phyloP scores from a whole-genome alignment of 345 rosid genomes.

The Eutrema yunnanense region DNA sequence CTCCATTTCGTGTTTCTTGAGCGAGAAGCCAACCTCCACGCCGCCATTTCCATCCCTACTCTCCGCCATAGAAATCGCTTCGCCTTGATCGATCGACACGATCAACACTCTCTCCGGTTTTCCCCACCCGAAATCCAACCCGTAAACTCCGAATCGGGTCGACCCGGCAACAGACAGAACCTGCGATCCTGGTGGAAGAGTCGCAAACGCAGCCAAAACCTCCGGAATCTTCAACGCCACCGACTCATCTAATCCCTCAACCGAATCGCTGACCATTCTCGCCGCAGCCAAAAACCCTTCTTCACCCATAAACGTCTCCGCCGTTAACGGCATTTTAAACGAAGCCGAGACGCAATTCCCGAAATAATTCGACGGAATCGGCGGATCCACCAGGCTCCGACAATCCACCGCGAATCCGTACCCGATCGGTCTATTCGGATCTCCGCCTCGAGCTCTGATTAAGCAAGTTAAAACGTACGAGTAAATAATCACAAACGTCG shows the following conservation, averaged over 20 bases:
- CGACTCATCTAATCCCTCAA: neutral
- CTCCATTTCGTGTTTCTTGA: slow-evolving; percentile 23
- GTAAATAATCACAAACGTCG: slow-evolving; percentile 26
- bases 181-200: neutral
- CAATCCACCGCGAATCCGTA: slow-evolving; percentile 26
- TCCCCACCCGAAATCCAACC: slow-evolving; percentile 25
- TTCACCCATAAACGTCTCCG: neutral
- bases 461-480: slow-evolving; percentile 18
- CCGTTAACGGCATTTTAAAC: neutral
- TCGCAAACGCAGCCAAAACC: fast-evolving
- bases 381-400: slow-evolving; percentile 29
- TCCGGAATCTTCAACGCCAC: neutral
- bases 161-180: slow-evolving; percentile 12
- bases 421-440: neutral
- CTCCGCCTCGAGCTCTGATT: slow-evolving; percentile 19
- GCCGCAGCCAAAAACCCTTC: neutral
- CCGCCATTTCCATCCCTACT: slow-evolving; percentile 23
- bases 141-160: slow-evolving; percentile 22
- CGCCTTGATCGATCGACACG: slow-evolving; percentile 5
- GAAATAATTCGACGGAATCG: slow-evolving; percentile 26
- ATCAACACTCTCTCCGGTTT: slow-evolving; percentile 10
- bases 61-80: slow-evolving; percentile 14
- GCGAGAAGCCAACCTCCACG: slow-evolving; percentile 29
- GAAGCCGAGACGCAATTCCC: slow-evolving; percentile 23
- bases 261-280: neutral